Evolutionary conservation across 805 yeast species (phyloP), one percentile per base, ranked within the genome.

Genomic region (Pichia manshurica): DNA sequence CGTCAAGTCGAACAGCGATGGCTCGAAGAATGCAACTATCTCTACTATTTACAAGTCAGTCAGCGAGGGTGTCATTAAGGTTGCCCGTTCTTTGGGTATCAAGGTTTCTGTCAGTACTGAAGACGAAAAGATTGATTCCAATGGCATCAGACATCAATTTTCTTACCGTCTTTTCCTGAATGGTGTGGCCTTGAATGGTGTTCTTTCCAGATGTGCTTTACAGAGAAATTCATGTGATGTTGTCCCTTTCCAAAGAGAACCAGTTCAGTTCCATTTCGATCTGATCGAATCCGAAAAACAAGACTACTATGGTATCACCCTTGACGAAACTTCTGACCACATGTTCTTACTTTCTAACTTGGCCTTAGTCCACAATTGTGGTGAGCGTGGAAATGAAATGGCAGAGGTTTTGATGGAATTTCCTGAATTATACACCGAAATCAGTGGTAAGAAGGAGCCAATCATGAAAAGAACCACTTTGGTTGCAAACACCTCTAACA

Each of bases 351-450:
- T 74, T 48, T 58, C 74, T 4, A 66, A 67, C 51, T 49, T 62
- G 53, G 65, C 68, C 19, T 48, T 69, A 10, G 42, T 44, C 22
- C 42, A 38, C 22, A 33, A 39, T 23, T 36, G 70, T 51, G 98
- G 98, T 64, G 99, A 91, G 74, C 71, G 99, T 53, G 99, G 99
- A 66, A 93, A 93, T 63, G 99, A 93, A 74, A 93, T 93, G 98
- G 97, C 98, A 46, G 99, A 93, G 72, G 99, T 93, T 33, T 78
- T 93, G 70, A 90, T 91, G 96, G 99, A 93, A 72, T 93, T 93
- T 88, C 99, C 99, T 43, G 98, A 93, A 70, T 77, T 93, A 65
- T 87, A 71, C 70, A 90, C 96, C 50, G 96, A 89, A 69, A 74
- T 88, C 49, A 77, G 81, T 50, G 99, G 98, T 58, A 82, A 87